Conservation (phyloP, 768 basidiomycete species). For the Tulasnella sp. region DNA sequence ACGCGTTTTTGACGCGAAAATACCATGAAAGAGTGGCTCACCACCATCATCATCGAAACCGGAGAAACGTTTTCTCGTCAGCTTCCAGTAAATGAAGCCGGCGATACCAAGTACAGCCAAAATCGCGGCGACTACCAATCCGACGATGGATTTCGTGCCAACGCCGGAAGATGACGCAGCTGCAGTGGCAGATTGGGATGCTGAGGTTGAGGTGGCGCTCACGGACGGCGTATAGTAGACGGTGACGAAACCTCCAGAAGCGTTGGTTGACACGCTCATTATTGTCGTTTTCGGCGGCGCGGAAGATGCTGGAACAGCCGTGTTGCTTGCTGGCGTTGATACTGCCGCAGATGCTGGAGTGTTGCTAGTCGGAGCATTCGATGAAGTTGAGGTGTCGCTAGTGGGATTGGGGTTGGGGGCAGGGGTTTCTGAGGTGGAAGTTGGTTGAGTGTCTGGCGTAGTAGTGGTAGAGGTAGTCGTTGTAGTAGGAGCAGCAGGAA, state of each 20-base stretch:
- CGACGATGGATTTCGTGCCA: conserved; percentile 37
- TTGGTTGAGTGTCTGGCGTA: conserved; percentile 24
- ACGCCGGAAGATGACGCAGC: neutral
- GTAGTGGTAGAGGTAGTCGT: conserved; percentile 25
- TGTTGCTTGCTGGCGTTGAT: too few species aligned
- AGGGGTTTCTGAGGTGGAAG: conserved; percentile 17
- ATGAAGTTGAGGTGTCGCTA: too few species aligned
- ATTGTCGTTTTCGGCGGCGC: neutral
- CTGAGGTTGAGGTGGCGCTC: neutral
- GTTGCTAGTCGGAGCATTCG: too few species aligned
- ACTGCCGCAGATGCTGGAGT: too few species aligned
- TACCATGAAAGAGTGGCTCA: conserved; percentile 32
- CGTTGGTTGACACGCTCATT: conserved; percentile 12
- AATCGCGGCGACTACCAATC: conserved; percentile 72
- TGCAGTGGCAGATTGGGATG: conserved; percentile 14
- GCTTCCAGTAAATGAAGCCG: conserved; percentile 77
- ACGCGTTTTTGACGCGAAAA: neutral
- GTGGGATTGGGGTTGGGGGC: neutral
- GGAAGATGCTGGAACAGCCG: too few species aligned
- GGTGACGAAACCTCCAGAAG: conserved; percentile 10
- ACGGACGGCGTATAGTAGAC: neutral
- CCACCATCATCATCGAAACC: conserved; percentile 61
- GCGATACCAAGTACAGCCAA: conserved; percentile 60
- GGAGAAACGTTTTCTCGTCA: conserved; percentile 63
- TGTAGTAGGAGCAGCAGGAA: conserved; percentile 1